Evolutionary conservation across 306 rosid species (phyloP).

Genomic region (Acacia crassicarpa): DNA sequence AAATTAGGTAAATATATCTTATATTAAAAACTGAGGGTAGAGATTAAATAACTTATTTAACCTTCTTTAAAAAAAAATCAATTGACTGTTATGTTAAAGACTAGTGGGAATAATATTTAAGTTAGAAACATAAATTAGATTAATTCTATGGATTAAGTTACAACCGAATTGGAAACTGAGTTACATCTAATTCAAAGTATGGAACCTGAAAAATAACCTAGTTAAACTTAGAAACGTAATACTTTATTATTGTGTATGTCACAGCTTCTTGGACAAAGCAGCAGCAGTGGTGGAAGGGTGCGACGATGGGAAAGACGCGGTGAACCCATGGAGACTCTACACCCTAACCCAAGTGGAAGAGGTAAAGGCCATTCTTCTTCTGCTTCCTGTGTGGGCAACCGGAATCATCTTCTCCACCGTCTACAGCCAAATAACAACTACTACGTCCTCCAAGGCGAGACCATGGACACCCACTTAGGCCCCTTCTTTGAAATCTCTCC

Average conservation of each 20-base stretch:
- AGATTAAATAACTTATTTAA: no score
- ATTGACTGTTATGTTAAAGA: no score
- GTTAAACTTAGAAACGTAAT: background rate
- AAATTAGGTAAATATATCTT: no score
- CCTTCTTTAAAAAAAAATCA: no score
- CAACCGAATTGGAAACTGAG: no score
- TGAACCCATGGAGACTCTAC: slow-evolving; percentile 74
- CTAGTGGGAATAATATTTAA: no score
- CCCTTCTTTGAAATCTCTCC: slow-evolving; percentile 59
- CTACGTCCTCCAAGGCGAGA: slow-evolving; percentile 74
- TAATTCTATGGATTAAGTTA: no score
- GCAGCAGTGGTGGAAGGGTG: slow-evolving; percentile 47
- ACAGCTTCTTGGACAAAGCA: slow-evolving; percentile 89
- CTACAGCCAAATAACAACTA: slow-evolving; percentile 69
- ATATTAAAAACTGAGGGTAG: no score
- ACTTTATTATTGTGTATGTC: background rate
- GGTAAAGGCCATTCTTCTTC: slow-evolving; percentile 65
- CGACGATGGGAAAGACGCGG: slow-evolving; percentile 42
- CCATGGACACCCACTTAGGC: slow-evolving; percentile 57
- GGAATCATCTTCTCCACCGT: slow-evolving; percentile 77
- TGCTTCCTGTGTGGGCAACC: slow-evolving; percentile 92
- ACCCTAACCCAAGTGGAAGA: slow-evolving; percentile 96
- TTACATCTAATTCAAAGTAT: no score
- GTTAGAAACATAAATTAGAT: no score
- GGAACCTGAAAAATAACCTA: no score